Evolutionary conservation across 805 yeast species (phyloP), one percentile per base, ranked within the genome.

Genomic region (Danielozyma ontarioensis): DNA sequence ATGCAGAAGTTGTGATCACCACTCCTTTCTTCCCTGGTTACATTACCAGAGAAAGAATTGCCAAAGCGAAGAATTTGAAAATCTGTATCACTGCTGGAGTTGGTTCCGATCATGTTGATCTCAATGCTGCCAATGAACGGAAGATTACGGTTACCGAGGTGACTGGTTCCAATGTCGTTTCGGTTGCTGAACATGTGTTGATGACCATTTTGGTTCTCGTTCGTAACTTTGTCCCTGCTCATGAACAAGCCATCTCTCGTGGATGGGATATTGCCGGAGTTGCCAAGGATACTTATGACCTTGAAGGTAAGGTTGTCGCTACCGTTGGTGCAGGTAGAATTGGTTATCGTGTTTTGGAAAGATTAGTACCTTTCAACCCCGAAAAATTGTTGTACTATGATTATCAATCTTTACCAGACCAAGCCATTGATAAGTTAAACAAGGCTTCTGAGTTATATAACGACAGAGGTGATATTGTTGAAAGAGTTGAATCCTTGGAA

Each of bases 1-100:
- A 79, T 40, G 84, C 89, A 4, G 93, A 83, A 46, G 69, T 83
- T 32, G 73, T 83, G 50, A 83, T 84, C 58, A 77, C 89, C 26
- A 83, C 90, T 10, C 93, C 94, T 3, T 83, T 84, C 72, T 85
- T 74, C 59, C 93, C 94, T 4, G 90, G 80, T 24, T 83, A 83
- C 58, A 68, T 83, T 54, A 74, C 80, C 35, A 67, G 69, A 38
- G 81, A 78, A 46, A 71, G 90, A 49, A 70, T 83, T 42, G 76
- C 64, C 31, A 72, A 74, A 51, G 89, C 90, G 22, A 78, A 78
- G 55, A 81, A 80, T 33, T 70, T 83, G 59, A 82, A 81, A 64
- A 52, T 80, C 32, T 65, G 79, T 39, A 69, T 82, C 46, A 83
- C 89, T 31, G 94, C 94, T 7, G 94, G 93, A 47, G 88, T 83